Evolutionary conservation across 2,329 filamentous ascomycete genomes (phyloP).

Genomic region (Cladosporium sp.): DNA sequence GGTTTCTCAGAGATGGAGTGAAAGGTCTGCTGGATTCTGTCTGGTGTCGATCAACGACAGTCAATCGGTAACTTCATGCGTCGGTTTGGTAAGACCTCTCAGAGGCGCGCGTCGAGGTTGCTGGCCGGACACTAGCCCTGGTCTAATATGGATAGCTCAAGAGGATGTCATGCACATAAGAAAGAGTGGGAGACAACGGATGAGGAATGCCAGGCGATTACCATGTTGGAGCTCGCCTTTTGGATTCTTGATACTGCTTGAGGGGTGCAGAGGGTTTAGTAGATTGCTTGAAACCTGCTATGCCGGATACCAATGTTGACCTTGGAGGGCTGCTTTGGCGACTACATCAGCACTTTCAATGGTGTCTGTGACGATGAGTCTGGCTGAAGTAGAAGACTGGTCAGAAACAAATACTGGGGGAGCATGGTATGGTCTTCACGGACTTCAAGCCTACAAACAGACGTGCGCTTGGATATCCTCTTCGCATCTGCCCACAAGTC

Average conservation of each 20-base stretch:
- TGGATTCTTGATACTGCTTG: constrained; percentile 39
- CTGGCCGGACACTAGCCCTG: constrained; percentile 69
- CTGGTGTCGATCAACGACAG: constrained; percentile 32
- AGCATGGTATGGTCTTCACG: constrained; percentile 28
- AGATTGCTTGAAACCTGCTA: constrained; percentile 28
- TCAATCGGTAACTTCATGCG: constrained; percentile 66
- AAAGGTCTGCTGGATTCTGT: constrained; percentile 29
- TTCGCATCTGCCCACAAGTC: constrained; percentile 24
- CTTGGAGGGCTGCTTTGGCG: constrained; percentile 19
- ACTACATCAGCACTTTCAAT: constrained; percentile 30
- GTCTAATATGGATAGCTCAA: constrained; percentile 55
- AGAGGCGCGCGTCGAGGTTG: constrained; percentile 71
- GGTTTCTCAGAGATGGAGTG: constrained; percentile 18
- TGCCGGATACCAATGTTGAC: constrained; percentile 31
- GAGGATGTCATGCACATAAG: constrained; percentile 35
- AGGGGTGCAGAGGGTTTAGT: constrained; percentile 14
- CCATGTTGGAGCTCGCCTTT: constrained; percentile 44
- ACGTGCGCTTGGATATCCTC: constrained; percentile 24
- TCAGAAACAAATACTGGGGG: constrained; percentile 27
- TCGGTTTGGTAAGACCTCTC: constrained; percentile 71
- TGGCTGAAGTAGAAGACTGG: constrained; percentile 13
- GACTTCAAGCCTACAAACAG: constrained; percentile 42
- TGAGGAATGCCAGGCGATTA: constrained; percentile 49
- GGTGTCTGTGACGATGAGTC: constrained; percentile 22
- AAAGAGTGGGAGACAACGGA: constrained; percentile 45